Evolutionary conservation across 1,284 basidiomycete genomes (phyloP), one percentile per base, ranked within the genome.

Genomic region (Paramarasmius palmivorus): DNA sequence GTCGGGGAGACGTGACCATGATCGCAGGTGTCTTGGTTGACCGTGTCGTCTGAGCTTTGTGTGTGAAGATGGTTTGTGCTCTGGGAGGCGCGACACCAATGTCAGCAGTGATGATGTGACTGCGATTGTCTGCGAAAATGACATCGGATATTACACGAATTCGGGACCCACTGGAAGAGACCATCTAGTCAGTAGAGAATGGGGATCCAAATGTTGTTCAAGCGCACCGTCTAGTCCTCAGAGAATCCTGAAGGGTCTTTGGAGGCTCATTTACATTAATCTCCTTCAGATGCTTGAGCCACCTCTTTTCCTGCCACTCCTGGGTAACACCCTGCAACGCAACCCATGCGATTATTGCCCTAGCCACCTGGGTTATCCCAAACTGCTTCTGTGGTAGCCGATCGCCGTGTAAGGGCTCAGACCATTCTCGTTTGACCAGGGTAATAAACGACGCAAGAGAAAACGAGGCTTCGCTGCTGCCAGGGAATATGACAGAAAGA

Each of bases 301-400:
- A 90, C 40, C 69, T 72, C 60, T 77, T 75, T 65, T 90, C 88
- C 57, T 89, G 86, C 78, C 85, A 89, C 61, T 88, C 83, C 61
- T 85, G 82, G 1, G 90, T 92, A 37, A 89, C 84, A 36, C 85
- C 84, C 62, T 92, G 89, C 38, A 92, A 70, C 0, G 87, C 82
- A 2, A 84, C 84, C 87, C 89, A 92, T 2, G 84, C 87, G 3
- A 89, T 78, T 15, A 91, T 75, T 0, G 87, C 90, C 56, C 81
- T 75, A 23, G 81, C 81, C 8, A 88, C 75, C 52, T 88, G 81
- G 0, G 78, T 79, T 19, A 90, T 71, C 4, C 83, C 80, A 60
- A 82, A 88, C 44, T 78, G 76, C 56, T 78, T 81, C 58, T 75
- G 74, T 2, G 88, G 86, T n/a, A 83, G 71, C 23, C 74, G 73